Evolutionary conservation across 495 filamentous ascomycete species (phyloP), one percentile per base, ranked within the genome.

Genomic region (Penicillium desertorum): DNA sequence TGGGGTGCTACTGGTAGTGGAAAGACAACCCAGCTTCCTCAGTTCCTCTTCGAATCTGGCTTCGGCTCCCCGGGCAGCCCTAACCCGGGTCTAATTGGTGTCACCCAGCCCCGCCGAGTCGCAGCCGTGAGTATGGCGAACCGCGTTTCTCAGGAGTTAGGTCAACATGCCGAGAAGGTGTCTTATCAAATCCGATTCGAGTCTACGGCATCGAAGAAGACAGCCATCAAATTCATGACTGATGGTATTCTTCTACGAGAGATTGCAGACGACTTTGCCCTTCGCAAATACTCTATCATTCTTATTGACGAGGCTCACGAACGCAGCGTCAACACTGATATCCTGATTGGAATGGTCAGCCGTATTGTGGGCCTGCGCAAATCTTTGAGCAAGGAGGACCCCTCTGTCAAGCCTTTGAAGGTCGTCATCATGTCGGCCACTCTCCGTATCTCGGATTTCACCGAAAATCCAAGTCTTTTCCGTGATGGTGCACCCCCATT

Each of bases 371-470:
- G 91, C 53, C 71, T 96, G 52, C 76, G 89, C 49, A 81, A 84
- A 58, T 71, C 81, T 5, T 82, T 92, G 79, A 79, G 77, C 19
- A 70, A 73, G 55, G 83, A 89, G 68, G 78, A 89, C 60, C 71
- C 83, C 0, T 74, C 77, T n/a, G 71, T 86, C 45, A 84, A 83
- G 62, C 91, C 91, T 6, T 62, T 99, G 62, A 99, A 97, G 73
- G 80, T 99, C 6, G 84, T 99, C 56, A 96, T 99, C 71, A 99
- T 99, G 95, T 97, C 92, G 45, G 95, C 95, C 20, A 99, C 95
- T 2, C 79, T 98, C 9, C 79, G 90, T 51, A 88, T 96, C 29
- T 88, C 91, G 7, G 93, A 98, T 64, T 93, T 99, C 62, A 89
- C 88, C 3, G 81, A 91, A 56, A 99, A 99, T 60, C 70, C 80